Base-by-base conservation (phyloP, 441 rosid species). In the Gossypium gossypioides region DNA sequence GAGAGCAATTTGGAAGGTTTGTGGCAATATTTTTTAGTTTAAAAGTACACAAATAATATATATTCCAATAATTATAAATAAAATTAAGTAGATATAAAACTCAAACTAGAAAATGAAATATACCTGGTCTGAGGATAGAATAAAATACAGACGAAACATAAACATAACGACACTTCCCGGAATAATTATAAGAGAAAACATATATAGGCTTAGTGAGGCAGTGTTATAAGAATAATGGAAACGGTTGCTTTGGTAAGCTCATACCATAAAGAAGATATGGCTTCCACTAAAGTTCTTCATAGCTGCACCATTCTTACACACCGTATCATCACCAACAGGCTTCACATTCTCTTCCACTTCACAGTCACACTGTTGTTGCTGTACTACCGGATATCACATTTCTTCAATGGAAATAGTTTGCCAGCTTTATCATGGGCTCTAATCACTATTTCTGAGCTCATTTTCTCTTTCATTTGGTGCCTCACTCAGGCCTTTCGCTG, bases 401-500 rank as follows among this genome's bases (percentile, higher is more conserved):
- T 82, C 62, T 76, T 48, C 44, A 44, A 34, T 13, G 65, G 68
- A 60, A 8, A 68, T 13, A 19, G 68, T 6, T 6, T 18, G 10
- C 75, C 48, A 4, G 25, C 60, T 10, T 50, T 69, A 4, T 70
- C 80, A 58, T 78, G 80, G 81, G 72, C 58, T 54, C 58, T 54
- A 24, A 54, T 54, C 24, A 54, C 58, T 19, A 8, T 54, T 1
- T 54, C 58, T 2, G 85, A 85, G 69, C 63, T 82, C 2, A 27
- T 76, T 7, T 82, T 82, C 6, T 64, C 79, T 8, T 76, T 83
- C 67, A 61, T 22, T 1, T 85, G 86, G 86, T 25, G 71, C 6
- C 63, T 79, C 16, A 65, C 34, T 72, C 74, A 52, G 55, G 76
- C 80, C 68, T 76, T 1, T 67, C 46, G 25, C 1, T 81, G 83